Conservation (phyloP, 2,329 filamentous ascomycete genomes). For the Cladosporium cucumerinum region DNA sequence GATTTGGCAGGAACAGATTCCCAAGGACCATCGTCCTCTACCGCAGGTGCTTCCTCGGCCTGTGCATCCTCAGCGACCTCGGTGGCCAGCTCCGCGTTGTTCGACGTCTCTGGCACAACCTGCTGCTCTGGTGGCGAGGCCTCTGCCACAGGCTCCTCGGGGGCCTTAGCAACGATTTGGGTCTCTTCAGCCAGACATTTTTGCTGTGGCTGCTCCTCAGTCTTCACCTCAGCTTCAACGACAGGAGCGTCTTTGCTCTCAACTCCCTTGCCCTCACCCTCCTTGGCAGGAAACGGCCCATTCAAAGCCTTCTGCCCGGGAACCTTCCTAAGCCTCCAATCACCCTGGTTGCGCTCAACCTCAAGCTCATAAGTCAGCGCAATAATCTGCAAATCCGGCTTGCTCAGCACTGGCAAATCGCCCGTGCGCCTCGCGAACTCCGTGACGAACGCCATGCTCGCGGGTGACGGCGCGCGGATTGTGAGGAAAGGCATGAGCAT, state of each 20-base stretch:
- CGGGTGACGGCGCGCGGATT: constrained; percentile 68
- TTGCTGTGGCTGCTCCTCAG: not conserved
- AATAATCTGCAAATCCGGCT: constrained; percentile 82
- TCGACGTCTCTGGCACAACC: not conserved
- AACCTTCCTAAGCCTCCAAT: constrained; percentile 75
- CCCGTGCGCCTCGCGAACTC: constrained; percentile 88
- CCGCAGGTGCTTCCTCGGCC: not conserved
- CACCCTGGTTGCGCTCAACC: constrained; percentile 81
- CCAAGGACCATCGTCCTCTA: not conserved
- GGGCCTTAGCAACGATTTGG: constrained; percentile 2
- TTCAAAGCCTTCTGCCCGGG: constrained; percentile 79
- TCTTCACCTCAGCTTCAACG: not conserved
- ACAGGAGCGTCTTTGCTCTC: not conserved
- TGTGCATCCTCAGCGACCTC: not conserved
- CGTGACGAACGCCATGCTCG: constrained; percentile 74
- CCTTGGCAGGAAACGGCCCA: constrained; percentile 57
- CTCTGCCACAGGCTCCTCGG: constrained; percentile 13
- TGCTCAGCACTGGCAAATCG: constrained; percentile 82
- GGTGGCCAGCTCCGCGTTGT: not conserved
- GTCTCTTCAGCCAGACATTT: not conserved
- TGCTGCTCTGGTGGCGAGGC: not conserved
- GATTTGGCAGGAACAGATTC: not conserved
- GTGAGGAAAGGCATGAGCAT: constrained; percentile 82
- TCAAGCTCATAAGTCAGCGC: constrained; percentile 94
- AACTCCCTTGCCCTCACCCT: constrained; percentile 15